A percentile compares a stretch with the other conserved stretches of the same genome.
Evolutionary conservation across 2,329 filamentous ascomycete genomes (phyloP).

Genomic region (Aspergillus costaricaensis): DNA sequence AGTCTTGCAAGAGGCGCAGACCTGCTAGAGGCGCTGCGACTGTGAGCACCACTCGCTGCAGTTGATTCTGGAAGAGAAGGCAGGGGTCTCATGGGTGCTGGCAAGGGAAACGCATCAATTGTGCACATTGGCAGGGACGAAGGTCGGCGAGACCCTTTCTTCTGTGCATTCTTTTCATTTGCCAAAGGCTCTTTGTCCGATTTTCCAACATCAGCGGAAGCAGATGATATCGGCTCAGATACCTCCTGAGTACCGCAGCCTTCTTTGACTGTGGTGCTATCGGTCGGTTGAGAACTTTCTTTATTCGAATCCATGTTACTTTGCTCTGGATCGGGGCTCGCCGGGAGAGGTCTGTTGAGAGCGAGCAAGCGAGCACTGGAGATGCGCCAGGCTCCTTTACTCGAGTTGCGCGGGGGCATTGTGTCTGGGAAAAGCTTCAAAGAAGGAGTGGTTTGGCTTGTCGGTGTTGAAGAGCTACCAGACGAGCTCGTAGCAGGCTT

Average conservation of each 20-base stretch:
- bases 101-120: slow-evolving; percentile 37
- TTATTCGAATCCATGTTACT: neutral
- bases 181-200: neutral
- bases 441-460: slow-evolving; percentile 20
- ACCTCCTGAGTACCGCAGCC: neutral
- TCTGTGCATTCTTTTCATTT: slow-evolving; percentile 8
- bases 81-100: slow-evolving; percentile 37
- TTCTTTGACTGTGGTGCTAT: neutral
- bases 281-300: neutral
- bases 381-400: slow-evolving; percentile 28
- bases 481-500: slow-evolving; percentile 13
- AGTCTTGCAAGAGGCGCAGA: slow-evolving; percentile 1
- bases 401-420: slow-evolving; percentile 34
- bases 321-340: slow-evolving; percentile 1
- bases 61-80: slow-evolving; percentile 34
- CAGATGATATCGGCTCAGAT: neutral
- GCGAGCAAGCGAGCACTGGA: slow-evolving; percentile 19
- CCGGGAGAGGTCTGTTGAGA: slow-evolving; percentile 13
- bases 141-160: slow-evolving; percentile 19
- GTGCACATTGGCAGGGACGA: slow-evolving; percentile 29
- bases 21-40: neutral
- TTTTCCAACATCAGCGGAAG: neutral
- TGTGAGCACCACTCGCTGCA: slow-evolving; percentile 4
- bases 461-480: slow-evolving; percentile 11
- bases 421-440: slow-evolving; percentile 39